These are phyloP conservation scores for Dactylellina parvicollis DNA, from an alignment of 2,329 filamentous ascomycete genomes.

Conservation along the genomic window DNA sequence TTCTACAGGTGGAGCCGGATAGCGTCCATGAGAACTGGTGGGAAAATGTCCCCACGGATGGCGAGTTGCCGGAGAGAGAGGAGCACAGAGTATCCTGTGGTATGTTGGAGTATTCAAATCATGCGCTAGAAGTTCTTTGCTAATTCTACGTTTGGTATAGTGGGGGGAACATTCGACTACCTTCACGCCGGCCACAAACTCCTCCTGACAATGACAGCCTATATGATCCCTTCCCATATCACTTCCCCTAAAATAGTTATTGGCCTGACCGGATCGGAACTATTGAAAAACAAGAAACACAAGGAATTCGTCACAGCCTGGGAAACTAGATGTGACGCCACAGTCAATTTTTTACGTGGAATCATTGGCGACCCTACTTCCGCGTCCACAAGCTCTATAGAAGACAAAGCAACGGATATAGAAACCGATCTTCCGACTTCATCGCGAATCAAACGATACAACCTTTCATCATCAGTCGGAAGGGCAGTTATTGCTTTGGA, in stretches of 20 bases:
- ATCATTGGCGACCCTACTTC: conserved; percentile 70
- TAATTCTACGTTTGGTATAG: conserved; percentile 41
- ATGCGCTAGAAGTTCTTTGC: conserved; percentile 14
- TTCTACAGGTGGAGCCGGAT: conserved; percentile 54
- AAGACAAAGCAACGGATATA: conserved; percentile 64
- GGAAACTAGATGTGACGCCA: conserved; percentile 75
- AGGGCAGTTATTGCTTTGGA: conserved; percentile 69
- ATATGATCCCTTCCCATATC: conserved; percentile 64
- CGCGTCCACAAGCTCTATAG: conserved; percentile 60
- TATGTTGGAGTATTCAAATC: conserved; percentile 1
- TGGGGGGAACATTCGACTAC: conserved; percentile 96
- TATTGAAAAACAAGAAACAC: conserved; percentile 89
- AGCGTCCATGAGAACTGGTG: conserved; percentile 53
- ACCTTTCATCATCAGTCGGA: conserved; percentile 28
- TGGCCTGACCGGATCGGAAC: conserved; percentile 86
- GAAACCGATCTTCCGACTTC: conserved; percentile 57
- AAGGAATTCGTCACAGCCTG: conserved; percentile 82
- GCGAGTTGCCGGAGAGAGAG: conserved; percentile 57
- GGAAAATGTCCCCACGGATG: conserved; percentile 48
- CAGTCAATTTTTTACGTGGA: conserved; percentile 75
- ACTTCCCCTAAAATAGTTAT: conserved; percentile 73
- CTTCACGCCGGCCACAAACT: conserved; percentile 95
- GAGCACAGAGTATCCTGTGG: conserved; percentile 47
- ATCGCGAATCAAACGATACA: conserved; percentile 23
- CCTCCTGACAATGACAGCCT: conserved; percentile 85